phyloP scores from a whole-genome alignment of 2,329 filamentous ascomycete genomes.

The Colletotrichum sublineola region DNA sequence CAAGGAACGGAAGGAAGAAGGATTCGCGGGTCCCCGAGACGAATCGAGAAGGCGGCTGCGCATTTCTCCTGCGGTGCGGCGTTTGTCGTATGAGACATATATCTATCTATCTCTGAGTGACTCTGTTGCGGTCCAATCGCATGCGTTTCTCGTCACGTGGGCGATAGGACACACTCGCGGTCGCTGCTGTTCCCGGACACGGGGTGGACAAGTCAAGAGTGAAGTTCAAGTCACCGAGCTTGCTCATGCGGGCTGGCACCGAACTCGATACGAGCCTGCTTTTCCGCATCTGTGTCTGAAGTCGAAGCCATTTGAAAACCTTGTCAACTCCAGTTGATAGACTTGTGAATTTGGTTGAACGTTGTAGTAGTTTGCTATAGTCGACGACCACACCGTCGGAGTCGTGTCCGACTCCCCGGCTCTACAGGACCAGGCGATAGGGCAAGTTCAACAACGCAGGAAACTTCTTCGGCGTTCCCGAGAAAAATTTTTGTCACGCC shows the following conservation, averaged over 20 bases:
- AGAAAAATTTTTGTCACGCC: neutral
- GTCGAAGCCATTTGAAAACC: neutral
- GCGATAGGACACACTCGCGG: neutral
- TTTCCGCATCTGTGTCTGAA: neutral
- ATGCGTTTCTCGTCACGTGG: neutral
- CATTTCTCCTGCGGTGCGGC: neutral
- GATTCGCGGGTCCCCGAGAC: neutral
- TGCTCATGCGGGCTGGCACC: neutral
- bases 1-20: conserved; percentile 9
- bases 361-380: neutral
- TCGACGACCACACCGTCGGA: neutral
- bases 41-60: conserved; percentile 1
- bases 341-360: neutral
- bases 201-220: neutral
- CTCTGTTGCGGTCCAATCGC: neutral
- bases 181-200: neutral
- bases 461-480: neutral
- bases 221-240: neutral
- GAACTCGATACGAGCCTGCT: neutral
- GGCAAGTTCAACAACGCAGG: neutral
- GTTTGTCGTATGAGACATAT: too few relatives aligned
- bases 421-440: neutral
- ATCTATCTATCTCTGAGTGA: too few relatives aligned
- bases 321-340: neutral
- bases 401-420: neutral